Percentiles rank a stretch among this genome's conserved stretches.
These are phyloP conservation scores for Thermomucor indicae-seudaticae DNA, from an alignment of 371 early-diverging fungal species.

Conservation along the genomic window DNA sequence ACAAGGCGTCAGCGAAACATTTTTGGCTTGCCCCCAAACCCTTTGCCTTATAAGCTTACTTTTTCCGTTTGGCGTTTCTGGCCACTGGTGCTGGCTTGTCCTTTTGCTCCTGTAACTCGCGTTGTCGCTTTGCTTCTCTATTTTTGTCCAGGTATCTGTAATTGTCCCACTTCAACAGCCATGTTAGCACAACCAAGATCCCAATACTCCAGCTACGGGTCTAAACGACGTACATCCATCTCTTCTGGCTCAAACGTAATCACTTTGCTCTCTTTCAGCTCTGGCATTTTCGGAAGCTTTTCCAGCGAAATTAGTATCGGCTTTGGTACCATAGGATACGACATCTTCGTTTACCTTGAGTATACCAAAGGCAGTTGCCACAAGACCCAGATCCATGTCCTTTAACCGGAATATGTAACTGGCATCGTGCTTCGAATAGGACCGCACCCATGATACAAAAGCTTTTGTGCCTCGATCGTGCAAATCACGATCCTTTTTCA, in stretches of 20 bases:
- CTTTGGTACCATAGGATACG: not conserved
- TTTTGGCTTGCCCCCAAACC: not conserved
- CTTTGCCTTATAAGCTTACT: constrained; percentile 5
- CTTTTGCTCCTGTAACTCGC: constrained; percentile 54
- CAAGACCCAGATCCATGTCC: constrained; percentile 70
- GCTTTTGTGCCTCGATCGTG: constrained; percentile 76
- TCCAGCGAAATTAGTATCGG: not conserved
- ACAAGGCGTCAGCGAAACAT: not conserved
- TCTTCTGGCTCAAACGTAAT: constrained; percentile 39
- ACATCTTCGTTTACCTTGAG: constrained; percentile 37
- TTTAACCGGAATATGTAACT: constrained; percentile 87
- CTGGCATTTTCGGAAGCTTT: constrained; percentile 89
- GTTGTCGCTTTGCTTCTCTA: constrained; percentile 72
- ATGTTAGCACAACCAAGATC: not conserved
- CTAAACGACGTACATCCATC: constrained; percentile 42
- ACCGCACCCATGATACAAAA: constrained; percentile 85
- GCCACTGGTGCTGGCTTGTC: constrained; percentile 18
- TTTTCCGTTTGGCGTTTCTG: constrained; percentile 22
- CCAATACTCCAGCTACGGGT: not conserved
- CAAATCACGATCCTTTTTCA: constrained; percentile 69
- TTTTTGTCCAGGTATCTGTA: constrained; percentile 67
- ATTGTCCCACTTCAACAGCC: constrained; percentile 35
- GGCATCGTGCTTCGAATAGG: constrained; percentile 93
- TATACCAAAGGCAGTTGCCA: constrained; percentile 78
- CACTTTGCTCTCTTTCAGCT: constrained; percentile 64